Base-by-base conservation (phyloP, 2,329 filamentous ascomycete genomes). In the Calonectria ilicicola region DNA sequence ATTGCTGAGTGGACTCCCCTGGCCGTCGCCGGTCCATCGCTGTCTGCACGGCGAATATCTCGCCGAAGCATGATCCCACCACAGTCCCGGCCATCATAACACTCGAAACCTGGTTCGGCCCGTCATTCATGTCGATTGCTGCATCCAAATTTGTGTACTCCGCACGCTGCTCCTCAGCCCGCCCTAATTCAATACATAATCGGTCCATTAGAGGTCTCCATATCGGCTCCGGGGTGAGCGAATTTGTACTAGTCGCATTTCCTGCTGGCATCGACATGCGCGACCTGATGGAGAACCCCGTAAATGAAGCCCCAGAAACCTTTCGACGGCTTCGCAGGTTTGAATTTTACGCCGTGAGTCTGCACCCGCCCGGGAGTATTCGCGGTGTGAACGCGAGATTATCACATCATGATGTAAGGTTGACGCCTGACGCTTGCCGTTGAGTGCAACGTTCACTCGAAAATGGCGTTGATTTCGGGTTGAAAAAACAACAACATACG, bases 141-240 rank as follows among this genome's bases (percentile, higher is more conserved):
- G 38, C 23, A n/a, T n/a, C 40, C 58, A 19, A 19, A 63, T 23
- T 35, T 60, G 32, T 23, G 2, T 12, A 15, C 32, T 60, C 53
- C 53, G 53, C 53, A 60, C 32, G 32, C 53, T 7, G 35, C 53
- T 40, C 53, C 19, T 21, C 35, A 27, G 21, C 44, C 44, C 44
- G 44, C 44, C 44, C 3, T 47, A 47, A 47, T 47, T 47, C 44
- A 21, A 23, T 47, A 47, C 44, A 60, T 60, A 60, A 60, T 60
- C 53, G 53, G 53, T 60, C 53, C 53, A 60, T 60, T 40, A 40
- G 32, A 12, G 23, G 21, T 6, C 10, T 17, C 53, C 53, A 40
- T 60, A 26, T 40, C 53, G 21, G 35, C 53, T 60, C 53, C 53
- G 53, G 53, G 53, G 53, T 60, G 53, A 60, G 53, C 53, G 53